These are phyloP conservation scores for Pythium brassicae DNA, from an alignment of 352 stramenopile genomes.

Conservation along the genomic window DNA sequence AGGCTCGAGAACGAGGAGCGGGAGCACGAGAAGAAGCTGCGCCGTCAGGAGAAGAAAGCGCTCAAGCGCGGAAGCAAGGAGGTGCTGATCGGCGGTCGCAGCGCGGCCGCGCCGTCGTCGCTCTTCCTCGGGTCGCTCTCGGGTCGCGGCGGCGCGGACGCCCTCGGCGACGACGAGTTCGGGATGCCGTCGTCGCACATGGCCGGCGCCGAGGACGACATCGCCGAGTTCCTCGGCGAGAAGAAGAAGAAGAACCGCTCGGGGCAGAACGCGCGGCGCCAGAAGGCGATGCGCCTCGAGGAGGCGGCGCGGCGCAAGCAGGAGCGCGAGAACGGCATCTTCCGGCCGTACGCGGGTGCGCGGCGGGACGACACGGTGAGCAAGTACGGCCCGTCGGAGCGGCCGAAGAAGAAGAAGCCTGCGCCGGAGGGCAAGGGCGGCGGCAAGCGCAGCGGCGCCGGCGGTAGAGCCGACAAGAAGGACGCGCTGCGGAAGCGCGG, in stretches of 20 bases:
- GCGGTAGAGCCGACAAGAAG: not conserved
- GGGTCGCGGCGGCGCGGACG: constrained; percentile 28
- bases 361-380: constrained; percentile 14
- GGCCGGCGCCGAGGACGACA: constrained; percentile 64
- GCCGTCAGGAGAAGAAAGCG: constrained; percentile 54
- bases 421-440: constrained; percentile 11
- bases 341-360: constrained; percentile 23
- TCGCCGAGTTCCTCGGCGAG: constrained; percentile 81
- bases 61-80: constrained; percentile 51
- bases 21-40: constrained; percentile 55
- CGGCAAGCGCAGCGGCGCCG: not conserved
- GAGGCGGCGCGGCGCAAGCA: constrained; percentile 44
- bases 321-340: constrained; percentile 37
- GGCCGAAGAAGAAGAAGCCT: constrained; percentile 67
- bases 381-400: constrained; percentile 75
- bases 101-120: constrained; percentile 43
- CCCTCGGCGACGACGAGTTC: constrained; percentile 18
- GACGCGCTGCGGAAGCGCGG: too few species aligned
- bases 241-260: constrained; percentile 85
- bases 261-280: constrained; percentile 70
- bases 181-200: constrained; percentile 23
- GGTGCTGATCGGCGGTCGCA: constrained; percentile 61
- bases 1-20: constrained; percentile 49
- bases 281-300: constrained; percentile 75
- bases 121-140: constrained; percentile 79